Base-by-base conservation (phyloP, 1,139 yeast species). In the Hansenula anomala region DNA sequence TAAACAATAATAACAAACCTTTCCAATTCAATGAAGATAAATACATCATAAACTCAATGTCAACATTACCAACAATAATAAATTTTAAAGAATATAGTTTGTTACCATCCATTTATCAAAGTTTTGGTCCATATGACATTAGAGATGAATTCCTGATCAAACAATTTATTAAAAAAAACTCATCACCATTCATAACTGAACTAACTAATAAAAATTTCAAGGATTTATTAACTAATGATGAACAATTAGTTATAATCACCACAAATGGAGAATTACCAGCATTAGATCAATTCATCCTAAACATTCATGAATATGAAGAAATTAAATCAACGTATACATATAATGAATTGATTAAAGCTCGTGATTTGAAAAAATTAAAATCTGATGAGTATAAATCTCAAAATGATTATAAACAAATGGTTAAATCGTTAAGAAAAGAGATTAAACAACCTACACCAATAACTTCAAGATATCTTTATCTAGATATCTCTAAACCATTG, bases 51-150 rank as follows among this genome's bases (percentile, higher is more conserved):
- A 72, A 76, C 17, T 67, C 82, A 1, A 56, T 78, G 30, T 69
- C 88, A 0, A 65, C 80, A 8, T 66, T 66, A 36, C 94, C 92
- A 2, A 77, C 85, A 14, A 51, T 83, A 18, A 59, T 78, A 28
- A 64, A 80, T 18, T 72, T 80, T 53, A 79, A 75, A 49, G 82
- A 81, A 39, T 71, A 75, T 40, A 64, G 78, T 6, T 55, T 76
- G 40, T 57, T 72, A 34, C 71, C 84, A 0, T 62, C 65, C 9
- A 69, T 80, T 5, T 80, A 60, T 49, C 84, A 76, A 49, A 76
- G 75, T 42, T 76, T 75, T 58, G 78, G 80, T 0, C 75, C 86
- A 3, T 77, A 76, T 40, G 86, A 82, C 49, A 68, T 75, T 46
- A 68, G 90, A 47, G 69, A 74, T 45, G 59, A 60, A 24, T 64